phyloP scores from a whole-genome alignment of 352 stramenopile genomes.

The Globisporangium cylindrosporum region DNA sequence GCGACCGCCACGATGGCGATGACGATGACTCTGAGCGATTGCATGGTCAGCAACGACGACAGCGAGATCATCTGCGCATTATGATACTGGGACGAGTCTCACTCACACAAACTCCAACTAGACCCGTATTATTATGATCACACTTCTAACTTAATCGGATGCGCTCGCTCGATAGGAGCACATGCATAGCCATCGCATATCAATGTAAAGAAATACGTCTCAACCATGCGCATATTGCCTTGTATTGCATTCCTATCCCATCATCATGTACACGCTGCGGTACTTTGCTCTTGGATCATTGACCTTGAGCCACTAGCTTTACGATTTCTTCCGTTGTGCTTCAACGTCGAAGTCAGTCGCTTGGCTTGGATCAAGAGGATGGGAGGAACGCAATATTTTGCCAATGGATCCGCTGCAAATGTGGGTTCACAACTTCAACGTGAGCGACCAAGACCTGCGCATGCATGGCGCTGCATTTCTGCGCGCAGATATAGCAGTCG shows the following conservation, averaged over 20 bases:
- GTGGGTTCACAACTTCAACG: background rate
- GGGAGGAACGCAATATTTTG: background rate
- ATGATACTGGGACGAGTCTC: background rate
- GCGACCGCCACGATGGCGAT: background rate
- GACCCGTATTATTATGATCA: background rate
- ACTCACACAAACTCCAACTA: background rate
- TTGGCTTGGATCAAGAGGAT: background rate
- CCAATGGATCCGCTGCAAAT: background rate
- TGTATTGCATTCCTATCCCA: background rate
- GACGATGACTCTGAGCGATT: background rate
- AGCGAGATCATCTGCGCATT: slow-evolving; percentile 8
- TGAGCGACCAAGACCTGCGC: background rate
- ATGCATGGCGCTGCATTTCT: background rate
- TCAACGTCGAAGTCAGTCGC: background rate
- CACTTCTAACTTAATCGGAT: background rate
- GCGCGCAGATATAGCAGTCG: too few relatives aligned
- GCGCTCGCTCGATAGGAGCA: background rate
- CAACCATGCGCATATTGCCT: background rate
- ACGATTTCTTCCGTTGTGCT: background rate
- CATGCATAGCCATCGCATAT: background rate
- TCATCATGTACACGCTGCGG: too few relatives aligned
- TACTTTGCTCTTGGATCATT: background rate
- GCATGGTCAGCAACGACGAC: background rate
- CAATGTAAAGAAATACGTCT: background rate
- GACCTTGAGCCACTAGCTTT: background rate